Evolutionary conservation across 2,329 filamentous ascomycete genomes (phyloP), one percentile per base, ranked within the genome.

Genomic region (Paracamarosporium sp.): DNA sequence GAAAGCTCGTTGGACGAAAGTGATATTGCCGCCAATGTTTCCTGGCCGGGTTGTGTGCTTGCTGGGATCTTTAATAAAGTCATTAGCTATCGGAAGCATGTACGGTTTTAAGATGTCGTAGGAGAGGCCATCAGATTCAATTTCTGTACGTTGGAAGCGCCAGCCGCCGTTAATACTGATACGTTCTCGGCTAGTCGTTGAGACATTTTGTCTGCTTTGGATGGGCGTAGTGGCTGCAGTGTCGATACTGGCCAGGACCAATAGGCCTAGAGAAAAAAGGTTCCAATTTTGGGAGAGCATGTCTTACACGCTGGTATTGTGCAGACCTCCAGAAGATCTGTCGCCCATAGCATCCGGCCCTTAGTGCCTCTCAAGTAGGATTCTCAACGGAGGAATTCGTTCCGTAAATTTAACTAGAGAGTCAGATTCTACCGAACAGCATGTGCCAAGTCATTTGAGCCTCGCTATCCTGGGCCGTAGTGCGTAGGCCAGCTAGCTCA

Each of bases 51-150:
- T 57, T 44, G 69, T 40, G 56, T 67, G 70, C n/a, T 72, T 67
- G 20, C 55, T 54, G 22, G 30, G n/a, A 50, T 76, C 69, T 15
- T 46, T 59, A 53, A 79, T 78, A 61, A 79, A 79, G 43, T 75
- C 62, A 56, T 80, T 80, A 13, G 62, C 76, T 2, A 68, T 72
- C 9, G 77, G 76, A 9, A 79, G 67, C n/a, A 79, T 76, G 75
- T 74, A 80, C 13, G 69, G 64, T 59, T 76, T 78, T 2, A 79
- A 61, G 7, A 55, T 61, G 59, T 70, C 64, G 56, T 75, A 74
- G 7, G 63, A 66, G 22, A 80, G 46, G 3, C 64, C 63, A 56
- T 80, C 78, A 1, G 75, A 66, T 48, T 74, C 77, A 12, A 50
- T 60, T 48, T 69, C 67, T 2, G 63, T 72, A 46, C 75, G 73